phyloP scores from a whole-genome alignment of 305 asterid genomes.

The Nicotiana rustica region DNA sequence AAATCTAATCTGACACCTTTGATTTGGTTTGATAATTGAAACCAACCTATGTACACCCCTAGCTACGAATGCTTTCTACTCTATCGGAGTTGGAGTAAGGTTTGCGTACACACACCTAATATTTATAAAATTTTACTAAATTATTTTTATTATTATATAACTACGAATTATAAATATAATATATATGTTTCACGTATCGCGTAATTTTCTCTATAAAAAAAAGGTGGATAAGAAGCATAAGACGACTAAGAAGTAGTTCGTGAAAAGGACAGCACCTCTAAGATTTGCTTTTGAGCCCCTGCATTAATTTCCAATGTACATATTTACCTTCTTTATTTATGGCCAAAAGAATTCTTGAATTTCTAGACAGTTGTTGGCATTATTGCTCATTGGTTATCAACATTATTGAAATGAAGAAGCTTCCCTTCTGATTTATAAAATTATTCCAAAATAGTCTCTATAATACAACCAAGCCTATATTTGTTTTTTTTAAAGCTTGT shows the following conservation, averaged over 20 bases:
- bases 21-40: too few relatives aligned
- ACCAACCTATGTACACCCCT: too few relatives aligned
- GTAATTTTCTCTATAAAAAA: too few relatives aligned
- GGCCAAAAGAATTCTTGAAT: not conserved
- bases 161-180: too few relatives aligned
- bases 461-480: not conserved
- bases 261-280: not conserved
- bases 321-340: not conserved
- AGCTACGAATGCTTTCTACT: too few relatives aligned
- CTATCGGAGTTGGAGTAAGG: too few relatives aligned
- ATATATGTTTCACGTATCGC: too few relatives aligned
- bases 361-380: constrained; percentile 12
- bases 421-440: not conserved
- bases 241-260: not conserved
- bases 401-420: not conserved
- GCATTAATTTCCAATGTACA: not conserved
- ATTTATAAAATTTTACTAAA: too few relatives aligned
- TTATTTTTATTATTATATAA: too few relatives aligned
- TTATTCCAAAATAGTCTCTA: not conserved
- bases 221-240: not conserved
- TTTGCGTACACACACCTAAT: too few relatives aligned
- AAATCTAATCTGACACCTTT: too few relatives aligned
- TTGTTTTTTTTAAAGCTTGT: not conserved
- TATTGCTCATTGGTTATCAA: not conserved
- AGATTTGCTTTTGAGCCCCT: not conserved